Evolutionary conservation across 106 monocot genomes (phyloP).

Genomic region (Dactylorhiza incarnata): DNA sequence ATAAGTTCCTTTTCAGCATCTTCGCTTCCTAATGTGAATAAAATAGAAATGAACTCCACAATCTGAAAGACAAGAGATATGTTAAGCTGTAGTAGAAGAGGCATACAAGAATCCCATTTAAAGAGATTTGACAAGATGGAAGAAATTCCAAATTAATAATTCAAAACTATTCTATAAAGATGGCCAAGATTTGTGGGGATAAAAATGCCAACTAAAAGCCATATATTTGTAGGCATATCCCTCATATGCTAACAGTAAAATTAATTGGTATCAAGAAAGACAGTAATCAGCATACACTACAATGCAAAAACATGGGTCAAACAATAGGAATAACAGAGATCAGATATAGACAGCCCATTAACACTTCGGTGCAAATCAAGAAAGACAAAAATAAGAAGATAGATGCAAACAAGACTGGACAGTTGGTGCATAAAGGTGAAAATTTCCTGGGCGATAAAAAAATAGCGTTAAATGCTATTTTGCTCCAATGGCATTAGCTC

Average conservation of each 20-base stretch:
- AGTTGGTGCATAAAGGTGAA: not conserved
- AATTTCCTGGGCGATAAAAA: not conserved
- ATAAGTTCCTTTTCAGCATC: conserved; percentile 66
- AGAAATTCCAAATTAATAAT: not conserved
- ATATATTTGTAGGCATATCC: not conserved
- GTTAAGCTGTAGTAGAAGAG: conserved; percentile 2
- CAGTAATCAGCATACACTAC: not conserved
- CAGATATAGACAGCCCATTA: not conserved
- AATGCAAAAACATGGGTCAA: not conserved
- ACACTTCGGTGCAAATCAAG: not conserved
- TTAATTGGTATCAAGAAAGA: not conserved
- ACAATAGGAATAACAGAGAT: not conserved
- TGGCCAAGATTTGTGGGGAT: not conserved
- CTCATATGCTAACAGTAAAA: not conserved
- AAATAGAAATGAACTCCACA: conserved; percentile 95
- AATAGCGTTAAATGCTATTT: not conserved
- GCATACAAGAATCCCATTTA: not conserved
- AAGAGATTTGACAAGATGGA: not conserved
- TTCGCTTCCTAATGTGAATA: conserved; percentile 76
- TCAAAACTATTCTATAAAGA: not conserved
- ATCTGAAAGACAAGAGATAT: conserved; percentile 47
- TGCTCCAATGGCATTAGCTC: not conserved
- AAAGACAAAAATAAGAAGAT: not conserved
- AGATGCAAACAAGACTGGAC: not conserved
- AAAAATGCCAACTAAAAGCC: not conserved